phyloP scores from a whole-genome alignment of 352 stramenopile genomes.

The Pythium dissimile region DNA sequence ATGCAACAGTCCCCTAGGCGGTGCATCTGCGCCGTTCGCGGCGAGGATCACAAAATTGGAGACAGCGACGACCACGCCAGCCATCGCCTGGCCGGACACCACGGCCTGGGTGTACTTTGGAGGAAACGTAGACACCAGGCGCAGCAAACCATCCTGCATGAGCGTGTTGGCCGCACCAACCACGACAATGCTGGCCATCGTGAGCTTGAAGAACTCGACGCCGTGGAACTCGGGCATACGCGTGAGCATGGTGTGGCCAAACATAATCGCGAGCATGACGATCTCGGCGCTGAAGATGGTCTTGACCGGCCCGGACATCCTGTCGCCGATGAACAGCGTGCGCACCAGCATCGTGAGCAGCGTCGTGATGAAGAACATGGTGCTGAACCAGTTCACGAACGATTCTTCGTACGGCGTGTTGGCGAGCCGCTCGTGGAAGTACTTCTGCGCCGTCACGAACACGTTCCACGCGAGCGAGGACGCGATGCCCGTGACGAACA shows the following conservation, averaged over 20 bases:
- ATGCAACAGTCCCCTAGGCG: slow-evolving; percentile 8
- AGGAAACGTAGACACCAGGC: slow-evolving; percentile 72
- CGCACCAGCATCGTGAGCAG: slow-evolving; percentile 73
- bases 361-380: slow-evolving; percentile 79
- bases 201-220: slow-evolving; percentile 68
- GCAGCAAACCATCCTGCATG: slow-evolving; percentile 77
- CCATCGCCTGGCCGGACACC: slow-evolving; percentile 73
- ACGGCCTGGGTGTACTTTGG: slow-evolving; percentile 73
- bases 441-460: slow-evolving; percentile 81
- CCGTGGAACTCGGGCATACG: slow-evolving; percentile 68
- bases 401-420: slow-evolving; percentile 67
- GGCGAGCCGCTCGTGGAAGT: slow-evolving; percentile 64
- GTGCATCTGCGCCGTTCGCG: slow-evolving; percentile 20
- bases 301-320: slow-evolving; percentile 50
- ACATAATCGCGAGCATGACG: slow-evolving; percentile 67
- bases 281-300: slow-evolving; percentile 69
- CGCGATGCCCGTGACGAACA: slow-evolving; percentile 77
- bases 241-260: slow-evolving; percentile 67
- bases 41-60: slow-evolving; percentile 72
- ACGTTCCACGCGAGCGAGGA: slow-evolving; percentile 83
- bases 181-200: slow-evolving; percentile 70
- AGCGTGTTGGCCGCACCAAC: slow-evolving; percentile 66
- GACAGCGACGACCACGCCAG: slow-evolving; percentile 62
- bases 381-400: slow-evolving; percentile 87
- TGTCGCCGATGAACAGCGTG: slow-evolving; percentile 53